phyloP scores from a whole-genome alignment of 257 asterid genomes.

The Echium plantagineum region DNA sequence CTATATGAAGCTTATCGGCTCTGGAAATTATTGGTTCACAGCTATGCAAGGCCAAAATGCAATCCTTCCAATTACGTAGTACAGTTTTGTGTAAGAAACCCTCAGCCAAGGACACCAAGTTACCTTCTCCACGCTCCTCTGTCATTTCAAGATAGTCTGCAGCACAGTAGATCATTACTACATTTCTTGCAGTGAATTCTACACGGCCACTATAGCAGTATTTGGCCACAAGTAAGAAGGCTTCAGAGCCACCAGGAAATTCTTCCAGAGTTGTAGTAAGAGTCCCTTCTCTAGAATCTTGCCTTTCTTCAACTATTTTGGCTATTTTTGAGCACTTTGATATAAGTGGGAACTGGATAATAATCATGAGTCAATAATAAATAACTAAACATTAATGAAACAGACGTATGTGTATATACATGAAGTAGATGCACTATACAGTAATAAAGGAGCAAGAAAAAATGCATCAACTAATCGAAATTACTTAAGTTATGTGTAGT shows the following conservation, averaged over 20 bases:
- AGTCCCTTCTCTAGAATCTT: constrained; percentile 20
- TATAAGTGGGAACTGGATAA: constrained; percentile 80
- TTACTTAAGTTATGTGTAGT: too few species aligned
- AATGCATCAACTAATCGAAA: too few species aligned
- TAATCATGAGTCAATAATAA: constrained; percentile 5
- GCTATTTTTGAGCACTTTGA: constrained; percentile 80
- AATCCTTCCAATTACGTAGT: constrained; percentile 65
- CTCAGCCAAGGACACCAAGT: constrained; percentile 59
- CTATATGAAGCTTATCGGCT: constrained; percentile 72
- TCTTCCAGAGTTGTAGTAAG: constrained; percentile 35
- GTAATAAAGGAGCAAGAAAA: too few species aligned
- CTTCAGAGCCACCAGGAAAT: constrained; percentile 74
- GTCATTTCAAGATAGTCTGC: constrained; percentile 84
- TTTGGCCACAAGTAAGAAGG: constrained; percentile 43
- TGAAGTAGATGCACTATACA: too few species aligned
- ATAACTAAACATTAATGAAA: background rate
- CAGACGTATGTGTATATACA: too few species aligned
- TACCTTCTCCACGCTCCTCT: constrained; percentile 70
- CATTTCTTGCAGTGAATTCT: constrained; percentile 63
- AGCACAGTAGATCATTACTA: constrained; percentile 65
- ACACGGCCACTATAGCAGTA: constrained; percentile 68
- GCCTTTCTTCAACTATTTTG: constrained; percentile 42
- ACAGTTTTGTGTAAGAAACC: constrained; percentile 56
- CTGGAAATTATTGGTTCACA: constrained; percentile 54
- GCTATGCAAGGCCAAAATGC: constrained; percentile 81